Evolutionary conservation across 495 filamentous ascomycete genomes (phyloP), one percentile per base, ranked within the genome.

Genomic region (Penicillium canescens): DNA sequence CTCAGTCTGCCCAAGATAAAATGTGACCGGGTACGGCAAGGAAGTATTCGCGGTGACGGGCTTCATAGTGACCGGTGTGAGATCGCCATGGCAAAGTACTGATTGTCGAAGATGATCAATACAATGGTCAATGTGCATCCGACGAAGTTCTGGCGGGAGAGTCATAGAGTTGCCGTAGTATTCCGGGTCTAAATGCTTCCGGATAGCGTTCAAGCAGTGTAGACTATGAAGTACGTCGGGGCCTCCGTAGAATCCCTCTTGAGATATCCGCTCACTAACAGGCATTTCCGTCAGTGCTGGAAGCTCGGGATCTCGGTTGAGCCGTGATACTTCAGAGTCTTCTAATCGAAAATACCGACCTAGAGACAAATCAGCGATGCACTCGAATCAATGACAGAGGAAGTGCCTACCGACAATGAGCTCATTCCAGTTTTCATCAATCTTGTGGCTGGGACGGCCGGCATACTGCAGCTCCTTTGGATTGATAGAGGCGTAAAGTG

Each of bases 81-180:
- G 53, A 45, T 62, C 60, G 1, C 50, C 63, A 24, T 57, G 47
- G 43, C 70, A 72, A 61, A 72, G 61, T 34, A 69, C 46, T 1
- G 65, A 46, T 45, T 72, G 69, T n/a, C 69, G 62, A 18, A 72
- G 49, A 36, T 69, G 62, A 37, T 72, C 63, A 38, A 71, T 54
- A 42, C 70, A n/a, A n/a, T n/a, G 72, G 57, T 72, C 40, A 66
- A 40, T 59, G 52, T 62, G 52, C 26, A 55, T 56, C 33, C 41
- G 52, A 8, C 44, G 34, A 12, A 47, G 41, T 31, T 54, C 42
- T 16, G 21, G 23, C n/a, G 40, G 38, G n/a, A 52, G 38, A 42
- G 33, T 35, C 44, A 59, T 47, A 10, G 37, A 28, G 11, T 54
- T 41, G 4, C 44, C 40, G 34, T 55, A 55, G 33, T 55, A 43